Conservation (phyloP, 2,329 filamentous ascomycete genomes). For the Talaromyces sp. region DNA sequence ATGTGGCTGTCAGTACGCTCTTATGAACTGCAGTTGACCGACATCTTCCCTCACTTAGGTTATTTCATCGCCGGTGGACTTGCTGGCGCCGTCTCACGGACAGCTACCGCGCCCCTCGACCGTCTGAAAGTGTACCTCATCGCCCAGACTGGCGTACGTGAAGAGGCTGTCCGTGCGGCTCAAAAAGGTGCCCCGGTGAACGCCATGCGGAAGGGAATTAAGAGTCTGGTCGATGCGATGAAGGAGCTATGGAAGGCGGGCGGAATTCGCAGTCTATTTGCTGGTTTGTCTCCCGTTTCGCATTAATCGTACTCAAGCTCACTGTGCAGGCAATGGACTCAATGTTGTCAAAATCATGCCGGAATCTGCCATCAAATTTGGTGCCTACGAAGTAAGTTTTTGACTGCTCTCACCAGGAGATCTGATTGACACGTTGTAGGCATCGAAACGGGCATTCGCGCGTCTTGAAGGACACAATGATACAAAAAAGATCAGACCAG, state of each 20-base stretch:
- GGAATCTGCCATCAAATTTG: slow-evolving; percentile 97
- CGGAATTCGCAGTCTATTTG: slow-evolving; percentile 85
- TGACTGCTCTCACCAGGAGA: not conserved
- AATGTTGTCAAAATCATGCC: slow-evolving; percentile 99
- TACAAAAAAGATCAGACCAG: slow-evolving; percentile 71
- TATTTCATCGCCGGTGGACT: slow-evolving; percentile 96
- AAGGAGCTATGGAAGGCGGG: slow-evolving; percentile 80
- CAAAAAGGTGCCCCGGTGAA: slow-evolving; percentile 66
- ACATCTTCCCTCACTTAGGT: slow-evolving; percentile 60
- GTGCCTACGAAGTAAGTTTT: slow-evolving; percentile 73
- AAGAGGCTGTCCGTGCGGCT: slow-evolving; percentile 60
- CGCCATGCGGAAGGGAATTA: slow-evolving; percentile 63
- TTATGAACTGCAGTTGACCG: slow-evolving; percentile 47
- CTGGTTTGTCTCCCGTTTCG: slow-evolving; percentile 59
- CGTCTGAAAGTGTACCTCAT: slow-evolving; percentile 96
- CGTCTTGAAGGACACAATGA: slow-evolving; percentile 85
- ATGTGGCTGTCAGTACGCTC: slow-evolving; percentile 44
- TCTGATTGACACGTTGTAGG: slow-evolving; percentile 43
- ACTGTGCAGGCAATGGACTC: slow-evolving; percentile 74
- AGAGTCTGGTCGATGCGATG: slow-evolving; percentile 69
- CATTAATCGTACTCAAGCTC: not conserved
- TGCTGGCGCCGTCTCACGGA: slow-evolving; percentile 90
- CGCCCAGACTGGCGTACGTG: slow-evolving; percentile 70
- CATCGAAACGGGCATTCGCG: slow-evolving; percentile 82
- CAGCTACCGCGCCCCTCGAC: slow-evolving; percentile 91